Evolutionary conservation across 1,139 yeast genomes (phyloP).

Genomic region (Sugiyamaella pinicola): DNA sequence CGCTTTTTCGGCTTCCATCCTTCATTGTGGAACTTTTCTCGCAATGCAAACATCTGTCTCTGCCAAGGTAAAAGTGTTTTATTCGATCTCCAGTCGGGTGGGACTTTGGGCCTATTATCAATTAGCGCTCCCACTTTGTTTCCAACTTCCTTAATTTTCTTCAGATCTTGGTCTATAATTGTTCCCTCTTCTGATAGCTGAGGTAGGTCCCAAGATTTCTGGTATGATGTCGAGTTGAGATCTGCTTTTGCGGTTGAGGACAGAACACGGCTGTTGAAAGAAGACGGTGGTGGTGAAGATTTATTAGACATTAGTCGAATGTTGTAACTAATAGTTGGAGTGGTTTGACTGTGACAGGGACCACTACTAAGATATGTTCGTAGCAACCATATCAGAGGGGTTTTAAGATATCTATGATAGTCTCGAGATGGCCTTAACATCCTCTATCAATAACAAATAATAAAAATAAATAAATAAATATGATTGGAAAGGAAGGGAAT

Average conservation of each 20-base stretch:
- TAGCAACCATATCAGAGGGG: not conserved
- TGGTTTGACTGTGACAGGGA: no score
- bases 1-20: slow-evolving; percentile 72
- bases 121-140: slow-evolving; percentile 22
- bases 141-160: slow-evolving; percentile 15
- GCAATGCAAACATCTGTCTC: slow-evolving; percentile 62
- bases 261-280: not conserved
- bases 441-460: no score
- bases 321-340: not conserved
- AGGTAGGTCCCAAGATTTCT: slow-evolving; percentile 26
- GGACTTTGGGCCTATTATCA: slow-evolving; percentile 39
- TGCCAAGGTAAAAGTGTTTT: slow-evolving; percentile 60
- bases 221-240: slow-evolving; percentile 1
- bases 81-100: slow-evolving; percentile 48
- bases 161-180: slow-evolving; percentile 9
- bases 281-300: not conserved
- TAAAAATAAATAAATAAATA: no score
- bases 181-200: slow-evolving; percentile 20
- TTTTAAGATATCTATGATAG: not conserved
- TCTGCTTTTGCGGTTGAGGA: not conserved
- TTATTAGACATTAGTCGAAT: not conserved
- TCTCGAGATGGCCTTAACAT: no score
- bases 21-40: slow-evolving; percentile 58
- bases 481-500: no score
- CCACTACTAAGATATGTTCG: not conserved